Conservation (phyloP, 495 filamentous ascomycete species). For the Aspergillus conjunctus region DNA sequence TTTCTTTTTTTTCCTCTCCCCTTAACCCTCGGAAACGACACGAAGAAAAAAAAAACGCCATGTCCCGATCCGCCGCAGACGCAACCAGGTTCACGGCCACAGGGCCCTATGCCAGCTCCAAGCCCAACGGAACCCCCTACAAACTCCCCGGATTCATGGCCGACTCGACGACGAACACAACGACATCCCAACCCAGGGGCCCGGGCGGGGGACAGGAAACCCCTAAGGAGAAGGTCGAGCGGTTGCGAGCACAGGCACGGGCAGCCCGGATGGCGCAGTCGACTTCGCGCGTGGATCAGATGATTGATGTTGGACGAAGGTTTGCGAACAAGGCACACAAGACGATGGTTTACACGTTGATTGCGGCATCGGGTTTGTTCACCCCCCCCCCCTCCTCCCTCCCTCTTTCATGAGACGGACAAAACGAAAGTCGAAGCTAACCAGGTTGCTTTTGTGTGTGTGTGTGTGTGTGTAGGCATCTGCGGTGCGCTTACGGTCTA, state of each 20-base stretch:
- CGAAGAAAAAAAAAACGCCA: slow-evolving; percentile 30
- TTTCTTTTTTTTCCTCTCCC: slow-evolving; percentile 21
- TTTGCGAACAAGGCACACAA: slow-evolving; percentile 86
- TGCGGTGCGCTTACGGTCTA: slow-evolving; percentile 74
- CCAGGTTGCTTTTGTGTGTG: not conserved
- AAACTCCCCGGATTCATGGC: slow-evolving; percentile 41
- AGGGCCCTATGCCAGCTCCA: slow-evolving; percentile 81
- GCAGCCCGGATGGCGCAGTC: slow-evolving; percentile 66
- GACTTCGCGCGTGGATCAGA: slow-evolving; percentile 63
- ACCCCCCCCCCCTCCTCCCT: not conserved
- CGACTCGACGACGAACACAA: slow-evolving; percentile 17
- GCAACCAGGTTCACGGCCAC: slow-evolving; percentile 95
- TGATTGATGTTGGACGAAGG: slow-evolving; percentile 66
- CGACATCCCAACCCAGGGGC: slow-evolving; percentile 25
- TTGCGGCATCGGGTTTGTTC: slow-evolving; percentile 75
- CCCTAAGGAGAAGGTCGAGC: slow-evolving; percentile 83
- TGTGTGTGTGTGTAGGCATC: slow-evolving; percentile 50
- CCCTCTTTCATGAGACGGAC: not conserved
- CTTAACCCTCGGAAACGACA: slow-evolving; percentile 2
- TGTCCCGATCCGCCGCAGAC: slow-evolving; percentile 87
- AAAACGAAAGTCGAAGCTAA: not conserved
- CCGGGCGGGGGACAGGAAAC: slow-evolving; percentile 63
- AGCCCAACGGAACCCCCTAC: slow-evolving; percentile 49
- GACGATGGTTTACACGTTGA: slow-evolving; percentile 70
- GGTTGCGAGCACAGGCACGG: slow-evolving; percentile 78